phyloP scores from a whole-genome alignment of 2,329 filamentous ascomycete species.

The Ceratocystis albifundus region DNA sequence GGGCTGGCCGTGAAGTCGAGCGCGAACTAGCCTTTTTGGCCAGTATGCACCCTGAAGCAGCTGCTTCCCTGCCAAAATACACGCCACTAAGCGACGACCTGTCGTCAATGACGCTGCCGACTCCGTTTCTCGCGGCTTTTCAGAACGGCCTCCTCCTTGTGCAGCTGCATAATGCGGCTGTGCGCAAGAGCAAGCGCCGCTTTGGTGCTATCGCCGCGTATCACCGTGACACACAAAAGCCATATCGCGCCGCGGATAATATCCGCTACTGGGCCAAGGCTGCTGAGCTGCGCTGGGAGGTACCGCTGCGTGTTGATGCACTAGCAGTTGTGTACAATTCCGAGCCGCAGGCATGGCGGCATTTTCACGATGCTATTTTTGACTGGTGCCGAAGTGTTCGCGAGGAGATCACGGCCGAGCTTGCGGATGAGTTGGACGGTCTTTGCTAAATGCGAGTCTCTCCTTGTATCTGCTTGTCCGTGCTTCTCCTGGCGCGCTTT shows the following conservation, averaged over 20 bases:
- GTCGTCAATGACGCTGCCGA: slow-evolving; percentile 40
- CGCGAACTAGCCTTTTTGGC: slow-evolving; percentile 71
- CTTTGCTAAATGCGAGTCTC: background rate
- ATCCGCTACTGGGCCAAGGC: slow-evolving; percentile 94
- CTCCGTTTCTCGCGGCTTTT: slow-evolving; percentile 60
- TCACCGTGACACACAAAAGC: slow-evolving; percentile 88
- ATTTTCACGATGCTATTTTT: slow-evolving; percentile 72
- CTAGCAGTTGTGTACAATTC: slow-evolving; percentile 74
- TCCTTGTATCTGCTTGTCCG: background rate
- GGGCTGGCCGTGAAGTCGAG: slow-evolving; percentile 61
- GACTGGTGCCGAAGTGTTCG: slow-evolving; percentile 74
- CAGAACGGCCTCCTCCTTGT: slow-evolving; percentile 73
- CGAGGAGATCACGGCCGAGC: slow-evolving; percentile 67
- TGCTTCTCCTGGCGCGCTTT: background rate
- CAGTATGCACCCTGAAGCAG: slow-evolving; percentile 47
- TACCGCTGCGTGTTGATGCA: slow-evolving; percentile 70
- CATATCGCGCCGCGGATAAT: slow-evolving; percentile 88
- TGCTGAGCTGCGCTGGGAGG: slow-evolving; percentile 86
- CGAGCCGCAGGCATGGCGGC: slow-evolving; percentile 57
- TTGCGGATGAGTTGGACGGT: slow-evolving; percentile 26
- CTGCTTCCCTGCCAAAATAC: slow-evolving; percentile 50
- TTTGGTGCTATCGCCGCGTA: slow-evolving; percentile 84
- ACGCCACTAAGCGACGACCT: slow-evolving; percentile 30
- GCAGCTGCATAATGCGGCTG: slow-evolving; percentile 77
- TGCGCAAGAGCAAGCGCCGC: slow-evolving; percentile 70